Conservation (phyloP, 345 rosid genomes). For the Luvunga scandens region DNA sequence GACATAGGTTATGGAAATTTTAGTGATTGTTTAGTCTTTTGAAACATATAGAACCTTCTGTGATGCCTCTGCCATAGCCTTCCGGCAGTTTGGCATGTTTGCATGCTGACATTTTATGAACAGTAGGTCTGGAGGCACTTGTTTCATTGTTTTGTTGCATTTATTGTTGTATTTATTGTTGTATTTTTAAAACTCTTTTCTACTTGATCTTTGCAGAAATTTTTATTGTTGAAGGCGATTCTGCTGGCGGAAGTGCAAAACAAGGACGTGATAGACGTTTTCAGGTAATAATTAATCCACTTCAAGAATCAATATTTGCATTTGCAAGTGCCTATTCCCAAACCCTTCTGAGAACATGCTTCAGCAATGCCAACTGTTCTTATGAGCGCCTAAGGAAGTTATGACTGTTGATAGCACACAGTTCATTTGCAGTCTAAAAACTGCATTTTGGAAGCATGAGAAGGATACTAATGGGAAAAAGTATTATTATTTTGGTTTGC, state of each 20-base stretch:
- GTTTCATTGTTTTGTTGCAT: background rate
- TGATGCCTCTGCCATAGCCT: background rate
- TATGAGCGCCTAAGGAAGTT: background rate
- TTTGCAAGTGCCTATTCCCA: background rate
- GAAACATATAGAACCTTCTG: background rate
- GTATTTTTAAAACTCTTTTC: background rate
- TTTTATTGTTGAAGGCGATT: slow-evolving; percentile 97
- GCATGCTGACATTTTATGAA: background rate
- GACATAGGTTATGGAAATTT: background rate
- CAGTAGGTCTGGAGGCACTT: background rate
- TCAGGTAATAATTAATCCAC: slow-evolving; percentile 55
- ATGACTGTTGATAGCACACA: background rate
- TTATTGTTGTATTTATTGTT: too few relatives aligned
- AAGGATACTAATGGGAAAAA: background rate
- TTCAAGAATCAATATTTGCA: background rate
- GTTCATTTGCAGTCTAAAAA: background rate
- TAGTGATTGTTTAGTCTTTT: background rate
- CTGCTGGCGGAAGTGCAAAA: slow-evolving; percentile 99
- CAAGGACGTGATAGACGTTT: slow-evolving; percentile 98
- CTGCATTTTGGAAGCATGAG: background rate
- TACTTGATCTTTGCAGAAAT: slow-evolving; percentile 55
- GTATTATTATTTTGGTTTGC: slow-evolving; percentile 1
- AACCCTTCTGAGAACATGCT: background rate
- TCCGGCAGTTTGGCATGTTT: background rate
- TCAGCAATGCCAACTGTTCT: background rate